phyloP scores from a whole-genome alignment of 805 yeast species.

The Saccharomyces kudriavzevii region DNA sequence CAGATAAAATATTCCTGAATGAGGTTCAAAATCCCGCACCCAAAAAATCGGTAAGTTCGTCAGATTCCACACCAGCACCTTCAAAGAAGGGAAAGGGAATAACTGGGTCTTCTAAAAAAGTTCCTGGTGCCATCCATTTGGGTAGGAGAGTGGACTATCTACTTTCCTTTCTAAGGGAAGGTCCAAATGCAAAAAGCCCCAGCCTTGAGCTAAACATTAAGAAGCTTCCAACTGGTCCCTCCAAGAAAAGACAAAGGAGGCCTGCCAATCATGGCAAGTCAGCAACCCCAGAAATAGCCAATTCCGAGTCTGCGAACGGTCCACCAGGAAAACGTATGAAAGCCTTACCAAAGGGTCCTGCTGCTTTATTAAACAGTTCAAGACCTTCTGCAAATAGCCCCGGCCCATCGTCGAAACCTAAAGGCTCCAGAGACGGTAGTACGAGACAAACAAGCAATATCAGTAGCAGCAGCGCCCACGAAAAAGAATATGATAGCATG shows the following conservation, averaged over 20 bases:
- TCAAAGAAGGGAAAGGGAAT: conserved; percentile 22
- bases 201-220: conserved; percentile 6
- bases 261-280: neutral
- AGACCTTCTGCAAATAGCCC: conserved; percentile 2
- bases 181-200: conserved; percentile 29
- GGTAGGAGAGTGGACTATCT: conserved; percentile 88
- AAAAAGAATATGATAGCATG: conserved; percentile 64
- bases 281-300: conserved; percentile 14
- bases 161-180: conserved; percentile 60
- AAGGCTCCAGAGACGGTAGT: conserved; percentile 2
- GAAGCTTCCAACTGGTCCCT: conserved; percentile 18
- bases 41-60: neutral
- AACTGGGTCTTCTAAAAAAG: conserved; percentile 44
- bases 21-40: conserved; percentile 26
- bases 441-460: conserved; percentile 2
- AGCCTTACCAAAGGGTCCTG: conserved; percentile 25
- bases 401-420: conserved; percentile 1
- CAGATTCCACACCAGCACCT: neutral
- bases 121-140: conserved; percentile 88
- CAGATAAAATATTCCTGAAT: conserved; percentile 71
- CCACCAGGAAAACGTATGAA: conserved; percentile 18
- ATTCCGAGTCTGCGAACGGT: conserved; percentile 10
- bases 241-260: conserved; percentile 26
- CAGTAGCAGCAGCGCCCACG: conserved; percentile 5
- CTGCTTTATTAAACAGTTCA: conserved; percentile 11